Base-by-base conservation (phyloP, 139 green algal species). In the Coelastrella sp. region DNA sequence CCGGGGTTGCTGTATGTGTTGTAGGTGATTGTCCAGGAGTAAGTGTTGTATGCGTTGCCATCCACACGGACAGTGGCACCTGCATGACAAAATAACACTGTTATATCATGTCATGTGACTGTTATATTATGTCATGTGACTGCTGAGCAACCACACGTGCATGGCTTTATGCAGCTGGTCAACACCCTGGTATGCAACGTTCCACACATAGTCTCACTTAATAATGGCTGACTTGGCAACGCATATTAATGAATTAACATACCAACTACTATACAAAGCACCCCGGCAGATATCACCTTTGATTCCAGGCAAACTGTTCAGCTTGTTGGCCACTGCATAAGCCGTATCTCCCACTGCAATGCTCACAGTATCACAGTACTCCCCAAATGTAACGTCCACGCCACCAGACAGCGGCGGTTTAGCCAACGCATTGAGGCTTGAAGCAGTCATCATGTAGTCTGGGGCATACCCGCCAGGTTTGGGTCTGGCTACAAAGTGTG, bases 1-100 rank as follows among this genome's bases (percentile, higher is more conserved):
- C 78, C 57, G 54, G 56, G 56, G 19, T 66, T 84, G 78, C 78
- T 84, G 78, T 71, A 84, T 54, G 78, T 6, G 19, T 66, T 32
- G 56, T 65, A 84, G 7, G 78, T 84, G 78, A 84, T 65, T 8
- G 78, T 84, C 78, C 78, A 84, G 78, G 78, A 56, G 10, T 71
- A 7, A 16, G 13, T 68, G 78, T 66, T 84, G 54, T 54, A 84
- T 2, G 4, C 16, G 78, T 66, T 66, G 78, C 78, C 78, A 22
- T 84, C 78, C 14, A 84, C 6, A 23, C 78, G 78, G 8, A 84
- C 78, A 65, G 47, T 19, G 7, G 47, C 78, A 66, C 47, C 78
- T 80, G 74, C 20, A 23, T 11, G 64, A 14, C 32, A 47, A 47
- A 47, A 47, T 47, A 47, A 47, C 32, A 47, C 32, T 47, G 32